A percentile compares a stretch with the other conserved stretches of the same genome.
Conservation (phyloP, 2,329 filamentous ascomycete genomes). For the Verticillium dahliae region DNA sequence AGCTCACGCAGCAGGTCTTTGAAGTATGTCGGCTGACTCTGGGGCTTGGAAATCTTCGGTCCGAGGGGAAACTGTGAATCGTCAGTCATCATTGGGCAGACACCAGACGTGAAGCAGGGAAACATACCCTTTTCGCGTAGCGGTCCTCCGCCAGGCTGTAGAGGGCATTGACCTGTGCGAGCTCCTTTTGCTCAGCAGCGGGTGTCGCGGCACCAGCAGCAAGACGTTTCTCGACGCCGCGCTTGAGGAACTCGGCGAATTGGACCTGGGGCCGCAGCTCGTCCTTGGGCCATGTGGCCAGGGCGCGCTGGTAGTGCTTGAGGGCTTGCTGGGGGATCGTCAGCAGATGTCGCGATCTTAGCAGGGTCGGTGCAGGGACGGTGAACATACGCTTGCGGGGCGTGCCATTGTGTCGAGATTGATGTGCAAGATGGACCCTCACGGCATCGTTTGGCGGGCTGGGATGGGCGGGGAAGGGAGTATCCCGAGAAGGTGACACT, state of each 20-base stretch:
- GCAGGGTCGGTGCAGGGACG: background rate
- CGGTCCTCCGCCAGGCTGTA: slow-evolving; percentile 53
- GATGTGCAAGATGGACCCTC: background rate
- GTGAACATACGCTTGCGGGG: slow-evolving; percentile 12
- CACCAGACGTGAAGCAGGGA: background rate
- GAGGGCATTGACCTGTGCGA: slow-evolving; percentile 53
- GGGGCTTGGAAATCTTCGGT: slow-evolving; percentile 47
- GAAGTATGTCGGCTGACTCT: slow-evolving; percentile 60
- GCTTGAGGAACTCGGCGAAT: slow-evolving; percentile 49
- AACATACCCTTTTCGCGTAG: slow-evolving; percentile 48
- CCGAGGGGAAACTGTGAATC: slow-evolving; percentile 35
- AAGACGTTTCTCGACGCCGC: slow-evolving; percentile 32
- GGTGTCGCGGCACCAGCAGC: slow-evolving; percentile 16
- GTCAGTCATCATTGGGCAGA: background rate
- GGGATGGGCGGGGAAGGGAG: background rate
- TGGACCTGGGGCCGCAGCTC: slow-evolving; percentile 56
- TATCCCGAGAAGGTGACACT: background rate
- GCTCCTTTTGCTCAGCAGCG: slow-evolving; percentile 39
- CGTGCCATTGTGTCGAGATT: slow-evolving; percentile 12
- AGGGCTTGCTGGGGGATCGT: slow-evolving; percentile 29
- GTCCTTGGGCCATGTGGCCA: slow-evolving; percentile 58
- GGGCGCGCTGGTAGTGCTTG: slow-evolving; percentile 40
- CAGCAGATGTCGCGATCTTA: background rate
- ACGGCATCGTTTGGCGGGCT: slow-evolving; percentile 1
- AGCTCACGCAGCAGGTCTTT: slow-evolving; percentile 54